A percentile compares a stretch with the other conserved stretches of the same genome.
Conservation (phyloP, 495 filamentous ascomycete species). For the Trichoderma orchidacearum region DNA sequence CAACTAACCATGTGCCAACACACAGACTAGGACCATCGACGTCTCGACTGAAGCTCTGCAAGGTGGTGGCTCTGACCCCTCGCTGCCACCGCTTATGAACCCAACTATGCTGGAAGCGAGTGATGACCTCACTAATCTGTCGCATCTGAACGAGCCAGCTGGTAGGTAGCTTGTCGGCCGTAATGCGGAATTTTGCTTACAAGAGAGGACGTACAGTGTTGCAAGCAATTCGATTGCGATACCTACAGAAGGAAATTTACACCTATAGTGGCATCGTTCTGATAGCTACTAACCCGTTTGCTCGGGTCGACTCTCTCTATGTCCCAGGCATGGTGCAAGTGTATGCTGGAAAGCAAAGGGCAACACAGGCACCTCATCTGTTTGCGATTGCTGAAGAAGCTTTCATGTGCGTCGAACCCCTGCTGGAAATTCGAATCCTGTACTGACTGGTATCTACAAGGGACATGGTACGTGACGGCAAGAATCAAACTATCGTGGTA, state of each 20-base stretch:
- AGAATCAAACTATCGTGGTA: slow-evolving; percentile 97
- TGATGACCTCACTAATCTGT: slow-evolving; percentile 94
- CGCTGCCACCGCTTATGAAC: slow-evolving; percentile 92
- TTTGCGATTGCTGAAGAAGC: slow-evolving; percentile 99
- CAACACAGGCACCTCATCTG: slow-evolving; percentile 91
- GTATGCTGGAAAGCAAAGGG: slow-evolving; percentile 93
- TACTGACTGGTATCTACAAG: slow-evolving; percentile 24
- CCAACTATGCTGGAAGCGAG: slow-evolving; percentile 96
- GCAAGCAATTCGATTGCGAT: slow-evolving; percentile 94
- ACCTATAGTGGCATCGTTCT: slow-evolving; percentile 98
- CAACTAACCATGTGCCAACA: background rate
- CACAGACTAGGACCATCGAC: slow-evolving; percentile 62
- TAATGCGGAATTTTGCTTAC: slow-evolving; percentile 18
- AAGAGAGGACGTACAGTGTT: slow-evolving; percentile 47
- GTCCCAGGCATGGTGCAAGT: slow-evolving; percentile 99
- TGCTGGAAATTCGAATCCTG: background rate
- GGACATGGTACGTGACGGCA: slow-evolving; percentile 91
- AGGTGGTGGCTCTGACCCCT: slow-evolving; percentile 48
- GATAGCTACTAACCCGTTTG: slow-evolving; percentile 97
- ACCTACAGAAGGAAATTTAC: slow-evolving; percentile 98
- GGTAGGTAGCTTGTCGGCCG: slow-evolving; percentile 41
- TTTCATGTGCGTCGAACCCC: slow-evolving; percentile 61
- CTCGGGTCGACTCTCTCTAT: slow-evolving; percentile 93
- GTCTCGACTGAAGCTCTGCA: slow-evolving; percentile 71
- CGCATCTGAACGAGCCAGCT: slow-evolving; percentile 95